Evolutionary conservation across 768 basidiomycete genomes (phyloP).

Genomic region (Punctularia strigosozonata): DNA sequence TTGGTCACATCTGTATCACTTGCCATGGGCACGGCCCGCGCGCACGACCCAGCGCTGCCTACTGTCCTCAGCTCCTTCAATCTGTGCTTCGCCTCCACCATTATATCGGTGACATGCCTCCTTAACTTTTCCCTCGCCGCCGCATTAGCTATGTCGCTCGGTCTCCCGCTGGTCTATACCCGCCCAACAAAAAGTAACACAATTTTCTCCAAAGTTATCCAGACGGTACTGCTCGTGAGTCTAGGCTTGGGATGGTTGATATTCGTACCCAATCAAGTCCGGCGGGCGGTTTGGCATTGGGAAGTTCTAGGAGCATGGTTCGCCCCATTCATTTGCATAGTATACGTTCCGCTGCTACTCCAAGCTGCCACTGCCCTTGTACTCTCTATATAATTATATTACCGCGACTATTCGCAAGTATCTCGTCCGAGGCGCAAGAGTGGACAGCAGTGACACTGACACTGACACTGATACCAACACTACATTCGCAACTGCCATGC

Average conservation of each 20-base stretch:
- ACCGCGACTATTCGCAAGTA: slow-evolving; percentile 6
- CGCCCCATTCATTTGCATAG: slow-evolving; percentile 68
- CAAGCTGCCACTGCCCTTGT: slow-evolving; percentile 56
- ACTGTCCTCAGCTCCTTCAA: slow-evolving; percentile 59
- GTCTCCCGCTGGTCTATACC: slow-evolving; percentile 46
- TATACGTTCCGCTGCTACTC: slow-evolving; percentile 63
- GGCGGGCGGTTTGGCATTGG: slow-evolving; percentile 62
- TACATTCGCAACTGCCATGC: too few relatives aligned
- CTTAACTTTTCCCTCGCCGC: slow-evolving; percentile 90
- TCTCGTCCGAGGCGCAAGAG: too few relatives aligned
- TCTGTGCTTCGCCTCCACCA: slow-evolving; percentile 74
- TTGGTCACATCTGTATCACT: too few relatives aligned
- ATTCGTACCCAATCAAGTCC: slow-evolving; percentile 29
- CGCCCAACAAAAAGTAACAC: slow-evolving; percentile 23
- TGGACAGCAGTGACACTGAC: too few relatives aligned
- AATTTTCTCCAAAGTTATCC: slow-evolving; percentile 15
- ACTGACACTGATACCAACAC: too few relatives aligned
- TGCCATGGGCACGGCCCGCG: too few relatives aligned
- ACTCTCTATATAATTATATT: slow-evolving; percentile 17
- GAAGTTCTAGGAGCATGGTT: slow-evolving; percentile 74
- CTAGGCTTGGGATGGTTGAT: slow-evolving; percentile 53
- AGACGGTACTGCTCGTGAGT: slow-evolving; percentile 26
- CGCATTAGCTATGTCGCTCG: slow-evolving; percentile 49
- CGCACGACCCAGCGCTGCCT: slow-evolving; percentile 30
- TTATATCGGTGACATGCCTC: slow-evolving; percentile 77